Conservation (phyloP, 1,139 yeast species). For the Yamadazyma kanchanaburiensis region DNA sequence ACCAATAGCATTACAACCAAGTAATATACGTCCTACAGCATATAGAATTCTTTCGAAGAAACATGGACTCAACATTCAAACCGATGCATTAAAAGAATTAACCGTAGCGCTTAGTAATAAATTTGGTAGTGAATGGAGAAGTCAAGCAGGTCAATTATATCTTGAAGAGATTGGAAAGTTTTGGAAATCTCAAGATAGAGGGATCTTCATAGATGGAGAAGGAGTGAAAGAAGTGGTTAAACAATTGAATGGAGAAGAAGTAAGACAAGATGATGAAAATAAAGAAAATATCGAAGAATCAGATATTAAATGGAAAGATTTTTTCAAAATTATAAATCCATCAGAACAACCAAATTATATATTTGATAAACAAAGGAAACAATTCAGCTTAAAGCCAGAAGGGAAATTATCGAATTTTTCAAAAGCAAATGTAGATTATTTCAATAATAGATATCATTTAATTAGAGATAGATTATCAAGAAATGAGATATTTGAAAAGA, state of each 20-base stretch:
- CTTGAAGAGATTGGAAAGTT: conserved; percentile 74
- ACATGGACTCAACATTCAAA: conserved; percentile 85
- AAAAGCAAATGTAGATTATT: conserved; percentile 23
- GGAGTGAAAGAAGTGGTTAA: conserved; percentile 62
- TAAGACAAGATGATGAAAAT: conserved; percentile 6
- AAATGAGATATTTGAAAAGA: conserved; percentile 67
- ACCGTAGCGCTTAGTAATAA: conserved; percentile 71
- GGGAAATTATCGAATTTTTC: conserved; percentile 17
- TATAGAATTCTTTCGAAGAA: conserved; percentile 87
- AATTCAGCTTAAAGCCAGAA: conserved; percentile 42
- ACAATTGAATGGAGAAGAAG: conserved; percentile 28
- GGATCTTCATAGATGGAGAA: conserved; percentile 75
- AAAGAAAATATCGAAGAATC: conserved; percentile 12
- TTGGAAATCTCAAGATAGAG: conserved; percentile 90
- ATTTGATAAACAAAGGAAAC: conserved; percentile 66
- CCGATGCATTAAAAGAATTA: conserved; percentile 72
- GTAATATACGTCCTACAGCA: conserved; percentile 86
- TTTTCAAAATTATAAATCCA: conserved; percentile 64
- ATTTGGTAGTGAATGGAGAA: conserved; percentile 87
- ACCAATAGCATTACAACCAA: conserved; percentile 74
- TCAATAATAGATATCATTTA: conserved; percentile 50
- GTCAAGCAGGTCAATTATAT: conserved; percentile 60
- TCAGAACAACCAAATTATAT: conserved; percentile 61
- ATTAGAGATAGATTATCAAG: conserved; percentile 69
- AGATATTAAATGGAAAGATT: conserved; percentile 64